phyloP scores from a whole-genome alignment of 345 rosid species.

The Camelina laxa region DNA sequence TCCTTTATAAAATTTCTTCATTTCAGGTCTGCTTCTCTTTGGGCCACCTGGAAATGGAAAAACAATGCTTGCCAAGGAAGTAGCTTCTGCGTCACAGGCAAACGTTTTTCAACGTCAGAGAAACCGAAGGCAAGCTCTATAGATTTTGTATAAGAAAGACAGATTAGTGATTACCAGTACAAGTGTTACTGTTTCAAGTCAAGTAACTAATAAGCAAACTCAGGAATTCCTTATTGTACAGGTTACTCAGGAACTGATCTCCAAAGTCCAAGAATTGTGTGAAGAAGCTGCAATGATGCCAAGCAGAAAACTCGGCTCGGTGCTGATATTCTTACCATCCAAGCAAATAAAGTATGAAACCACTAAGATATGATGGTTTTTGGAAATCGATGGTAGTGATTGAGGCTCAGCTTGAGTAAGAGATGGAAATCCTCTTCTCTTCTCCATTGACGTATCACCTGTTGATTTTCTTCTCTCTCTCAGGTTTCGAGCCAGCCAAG shows the following conservation, averaged over 20 bases:
- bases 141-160: neutral
- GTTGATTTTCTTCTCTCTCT: too few species aligned
- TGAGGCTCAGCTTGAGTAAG: too few species aligned
- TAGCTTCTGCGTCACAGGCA: too few species aligned
- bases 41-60: too few species aligned
- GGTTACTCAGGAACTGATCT: constrained; percentile 98
- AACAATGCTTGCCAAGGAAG: too few species aligned
- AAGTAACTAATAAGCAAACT: constrained; percentile 1
- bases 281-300: constrained; percentile 99
- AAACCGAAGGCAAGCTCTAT: constrained; percentile 71
- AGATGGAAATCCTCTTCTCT: too few species aligned
- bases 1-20: too few species aligned
- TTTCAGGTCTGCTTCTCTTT: too few species aligned
- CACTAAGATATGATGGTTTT: constrained; percentile 70
- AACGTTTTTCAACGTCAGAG: constrained; percentile 87
- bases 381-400: constrained; percentile 79
- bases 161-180: neutral
- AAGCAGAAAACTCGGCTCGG: constrained; percentile 94
- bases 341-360: constrained; percentile 73
- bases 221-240: constrained; percentile 26
- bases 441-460: too few species aligned
- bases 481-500: too few species aligned
- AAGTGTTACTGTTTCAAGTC: neutral
- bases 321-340: constrained; percentile 69
- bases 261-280: constrained; percentile 94